A percentile compares a stretch with the other conserved stretches of the same genome.
phyloP scores from a whole-genome alignment of 306 rosid genomes.

The Sophora flavescens region DNA sequence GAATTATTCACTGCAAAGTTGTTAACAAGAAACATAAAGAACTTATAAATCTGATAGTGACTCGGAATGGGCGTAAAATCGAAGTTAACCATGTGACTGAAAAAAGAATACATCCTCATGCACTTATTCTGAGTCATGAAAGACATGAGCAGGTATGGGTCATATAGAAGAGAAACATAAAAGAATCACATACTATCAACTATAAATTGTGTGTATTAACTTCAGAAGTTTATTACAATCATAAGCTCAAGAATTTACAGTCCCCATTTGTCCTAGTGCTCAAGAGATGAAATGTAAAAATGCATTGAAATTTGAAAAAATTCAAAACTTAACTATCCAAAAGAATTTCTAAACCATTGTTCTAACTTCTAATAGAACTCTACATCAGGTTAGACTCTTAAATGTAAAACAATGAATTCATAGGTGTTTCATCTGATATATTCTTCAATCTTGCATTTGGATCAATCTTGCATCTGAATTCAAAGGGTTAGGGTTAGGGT shows the following conservation, averaged over 20 bases:
- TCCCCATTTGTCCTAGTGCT: constrained; percentile 2
- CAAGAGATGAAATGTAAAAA: background rate
- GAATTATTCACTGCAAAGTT: constrained; percentile 71
- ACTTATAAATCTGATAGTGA: constrained; percentile 9
- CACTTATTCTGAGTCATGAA: constrained; percentile 11
- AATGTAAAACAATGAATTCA: background rate
- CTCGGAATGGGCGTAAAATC: background rate
- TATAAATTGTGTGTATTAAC: background rate
- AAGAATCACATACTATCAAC: background rate
- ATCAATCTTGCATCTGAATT: too few species aligned
- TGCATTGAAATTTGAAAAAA: background rate
- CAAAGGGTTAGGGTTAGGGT: too few species aligned
- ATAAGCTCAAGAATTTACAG: background rate
- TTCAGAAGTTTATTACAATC: constrained; percentile 24
- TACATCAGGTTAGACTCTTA: background rate
- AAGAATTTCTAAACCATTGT: background rate
- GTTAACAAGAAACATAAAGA: constrained; percentile 31
- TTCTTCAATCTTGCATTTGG: background rate
- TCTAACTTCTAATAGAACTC: constrained; percentile 3
- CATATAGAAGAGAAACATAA: constrained; percentile 10
- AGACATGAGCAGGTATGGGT: background rate
- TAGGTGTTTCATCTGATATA: background rate
- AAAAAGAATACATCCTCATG: background rate
- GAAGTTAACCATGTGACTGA: constrained; percentile 2
- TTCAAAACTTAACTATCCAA: background rate